These are phyloP conservation scores for Dalechampia spathulata DNA, from an alignment of 441 rosid species.

Conservation along the genomic window DNA sequence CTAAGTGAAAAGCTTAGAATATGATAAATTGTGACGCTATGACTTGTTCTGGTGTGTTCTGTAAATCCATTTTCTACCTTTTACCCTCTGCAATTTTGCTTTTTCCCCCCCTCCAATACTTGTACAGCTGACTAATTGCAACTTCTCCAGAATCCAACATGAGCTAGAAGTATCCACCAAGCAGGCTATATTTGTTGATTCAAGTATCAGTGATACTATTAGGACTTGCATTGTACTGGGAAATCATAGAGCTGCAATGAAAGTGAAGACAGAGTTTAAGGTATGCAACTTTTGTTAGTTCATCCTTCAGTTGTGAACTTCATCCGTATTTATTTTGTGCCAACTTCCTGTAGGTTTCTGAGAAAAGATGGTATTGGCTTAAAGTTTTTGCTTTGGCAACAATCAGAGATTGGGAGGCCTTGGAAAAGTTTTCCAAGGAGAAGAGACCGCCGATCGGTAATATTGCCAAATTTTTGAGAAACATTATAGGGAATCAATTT, in stretches of 20 bases:
- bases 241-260: constrained; percentile 80
- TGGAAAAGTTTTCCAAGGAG: constrained; percentile 94
- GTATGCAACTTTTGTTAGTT: constrained; percentile 24
- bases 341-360: constrained; percentile 54
- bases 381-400: constrained; percentile 94
- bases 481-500: not conserved
- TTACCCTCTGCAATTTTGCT: not conserved
- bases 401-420: constrained; percentile 87
- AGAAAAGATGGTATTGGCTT: constrained; percentile 99
- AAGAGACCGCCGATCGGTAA: constrained; percentile 91
- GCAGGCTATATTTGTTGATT: constrained; percentile 94
- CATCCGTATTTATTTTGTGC: constrained; percentile 6
- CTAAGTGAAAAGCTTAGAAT: not conserved
- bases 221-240: constrained; percentile 93
- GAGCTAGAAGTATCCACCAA: constrained; percentile 90
- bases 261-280: constrained; percentile 93
- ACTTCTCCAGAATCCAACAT: constrained; percentile 68
- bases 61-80: not conserved
- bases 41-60: not conserved
- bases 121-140: constrained; percentile 5
- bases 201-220: constrained; percentile 96
- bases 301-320: not conserved
- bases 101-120: not conserved
- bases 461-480: not conserved
- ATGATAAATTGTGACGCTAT: not conserved